Percentiles rank a stretch among this genome's conserved stretches.
Conservation (phyloP, 2,329 filamentous ascomycete species). For the Chaetomium olivaceum region DNA sequence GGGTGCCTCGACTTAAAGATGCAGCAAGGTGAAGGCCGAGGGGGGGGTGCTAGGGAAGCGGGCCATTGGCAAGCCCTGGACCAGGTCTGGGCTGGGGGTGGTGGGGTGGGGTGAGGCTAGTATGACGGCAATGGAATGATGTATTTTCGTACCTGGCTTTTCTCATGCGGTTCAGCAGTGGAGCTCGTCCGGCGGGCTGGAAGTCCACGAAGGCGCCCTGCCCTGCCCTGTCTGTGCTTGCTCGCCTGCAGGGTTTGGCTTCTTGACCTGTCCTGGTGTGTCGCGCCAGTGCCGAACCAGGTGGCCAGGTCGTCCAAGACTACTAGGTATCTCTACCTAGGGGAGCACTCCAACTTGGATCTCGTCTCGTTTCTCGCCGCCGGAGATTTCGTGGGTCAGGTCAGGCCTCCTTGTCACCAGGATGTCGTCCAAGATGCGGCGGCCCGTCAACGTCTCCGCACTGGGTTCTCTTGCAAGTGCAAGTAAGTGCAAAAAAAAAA, state of each 20-base stretch:
- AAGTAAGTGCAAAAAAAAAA: slow-evolving; percentile 3
- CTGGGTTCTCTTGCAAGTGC: slow-evolving; percentile 3
- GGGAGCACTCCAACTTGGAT: not conserved
- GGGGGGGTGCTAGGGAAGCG: not conserved
- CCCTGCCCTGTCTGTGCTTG: not conserved
- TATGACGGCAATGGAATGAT: slow-evolving; percentile 17
- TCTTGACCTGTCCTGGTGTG: not conserved
- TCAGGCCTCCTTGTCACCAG: not conserved
- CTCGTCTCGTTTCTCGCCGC: slow-evolving; percentile 4
- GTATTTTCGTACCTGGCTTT: slow-evolving; percentile 25
- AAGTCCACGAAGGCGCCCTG: slow-evolving; percentile 11
- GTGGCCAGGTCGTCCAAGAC: slow-evolving; percentile 11
- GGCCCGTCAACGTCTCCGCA: not conserved
- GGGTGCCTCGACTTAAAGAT: slow-evolving; percentile 5
- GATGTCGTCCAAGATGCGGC: not conserved
- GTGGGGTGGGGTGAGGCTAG: slow-evolving; percentile 4
- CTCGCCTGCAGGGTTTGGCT: not conserved
- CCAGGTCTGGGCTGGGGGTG: too few relatives aligned
- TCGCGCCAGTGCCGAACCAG: slow-evolving; percentile 1
- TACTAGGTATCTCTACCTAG: not conserved
- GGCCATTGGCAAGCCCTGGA: not conserved
- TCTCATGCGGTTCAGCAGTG: slow-evolving; percentile 15
- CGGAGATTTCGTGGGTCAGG: not conserved
- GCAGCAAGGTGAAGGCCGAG: not conserved
- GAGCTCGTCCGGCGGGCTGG: slow-evolving; percentile 35